Conservation (phyloP, 805 yeast species). For the Blastobotrys attinorum region DNA sequence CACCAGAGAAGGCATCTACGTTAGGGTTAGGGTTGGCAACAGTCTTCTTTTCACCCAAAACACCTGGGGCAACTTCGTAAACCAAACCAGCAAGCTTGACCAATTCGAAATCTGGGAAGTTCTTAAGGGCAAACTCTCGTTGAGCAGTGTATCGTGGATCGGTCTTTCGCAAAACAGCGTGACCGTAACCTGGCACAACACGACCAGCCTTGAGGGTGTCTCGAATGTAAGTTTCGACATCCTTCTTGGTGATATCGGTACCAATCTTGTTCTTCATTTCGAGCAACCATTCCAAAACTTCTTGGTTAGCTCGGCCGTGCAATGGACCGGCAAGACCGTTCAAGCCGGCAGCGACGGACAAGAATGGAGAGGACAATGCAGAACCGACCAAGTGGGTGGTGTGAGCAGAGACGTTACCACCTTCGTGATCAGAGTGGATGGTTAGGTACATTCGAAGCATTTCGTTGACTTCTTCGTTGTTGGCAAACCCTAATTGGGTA, state of each 20-base stretch:
- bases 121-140: constrained; percentile 53
- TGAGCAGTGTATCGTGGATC: constrained; percentile 77
- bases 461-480: constrained; percentile 46
- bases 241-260: constrained; percentile 33
- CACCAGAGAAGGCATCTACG: constrained; percentile 76
- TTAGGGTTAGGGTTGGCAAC: constrained; percentile 83
- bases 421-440: constrained; percentile 75
- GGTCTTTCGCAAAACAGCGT: constrained; percentile 75
- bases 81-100: constrained; percentile 60
- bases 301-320: constrained; percentile 82
- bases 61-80: constrained; percentile 66
- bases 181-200: constrained; percentile 85
- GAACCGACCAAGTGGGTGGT: constrained; percentile 78
- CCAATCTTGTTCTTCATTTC: constrained; percentile 42
- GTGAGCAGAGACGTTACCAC: constrained; percentile 79
- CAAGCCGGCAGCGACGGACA: constrained; percentile 70
- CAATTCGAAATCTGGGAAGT: constrained; percentile 54
- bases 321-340: constrained; percentile 82
- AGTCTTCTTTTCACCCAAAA: constrained; percentile 70
- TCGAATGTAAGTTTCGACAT: constrained; percentile 66
- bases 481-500: constrained; percentile 50
- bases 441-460: constrained; percentile 66
- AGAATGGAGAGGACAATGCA: constrained; percentile 68
- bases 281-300: constrained; percentile 67
- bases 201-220: constrained; percentile 60